Percentiles rank a stretch among this genome's conserved stretches.
Conservation (phyloP, 129 eudicot species). For the Gnaphalium uliginosum region DNA sequence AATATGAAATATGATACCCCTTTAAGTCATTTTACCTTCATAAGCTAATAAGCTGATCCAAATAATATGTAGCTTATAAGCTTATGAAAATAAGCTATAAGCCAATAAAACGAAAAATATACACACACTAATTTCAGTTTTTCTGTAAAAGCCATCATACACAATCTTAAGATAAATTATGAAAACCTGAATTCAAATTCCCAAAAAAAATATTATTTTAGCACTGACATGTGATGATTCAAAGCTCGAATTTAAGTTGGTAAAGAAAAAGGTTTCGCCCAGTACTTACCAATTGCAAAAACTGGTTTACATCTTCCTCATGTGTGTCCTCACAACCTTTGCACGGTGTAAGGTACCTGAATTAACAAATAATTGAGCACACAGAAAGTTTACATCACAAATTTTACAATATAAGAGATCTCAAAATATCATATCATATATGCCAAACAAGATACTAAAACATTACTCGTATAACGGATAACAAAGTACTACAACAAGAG, state of each 20-base stretch:
- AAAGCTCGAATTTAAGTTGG: neutral
- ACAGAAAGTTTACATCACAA: neutral
- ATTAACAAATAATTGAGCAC: neutral
- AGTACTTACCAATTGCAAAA: slow-evolving; percentile 75
- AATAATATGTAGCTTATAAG: too few relatives aligned
- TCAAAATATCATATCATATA: slow-evolving; percentile 1
- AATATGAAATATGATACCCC: too few relatives aligned
- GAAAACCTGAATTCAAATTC: neutral
- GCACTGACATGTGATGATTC: neutral
- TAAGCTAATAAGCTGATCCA: too few relatives aligned
- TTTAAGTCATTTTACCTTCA: too few relatives aligned
- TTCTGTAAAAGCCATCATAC: neutral
- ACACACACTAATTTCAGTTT: neutral
- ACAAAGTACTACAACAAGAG: neutral
- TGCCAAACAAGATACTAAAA: neutral
- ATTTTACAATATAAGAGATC: slow-evolving; percentile 1
- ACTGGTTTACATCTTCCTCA: slow-evolving; percentile 55
- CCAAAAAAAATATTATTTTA: too few relatives aligned
- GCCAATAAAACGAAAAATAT: too few relatives aligned
- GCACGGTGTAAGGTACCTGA: slow-evolving; percentile 72
- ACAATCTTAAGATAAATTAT: neutral
- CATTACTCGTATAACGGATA: too few relatives aligned
- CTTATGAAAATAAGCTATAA: too few relatives aligned
- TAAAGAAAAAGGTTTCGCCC: neutral
- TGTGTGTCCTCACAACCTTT: slow-evolving; percentile 47